Evolutionary conservation across 1,284 basidiomycete genomes (phyloP).

Genomic region (Chiua sp.): DNA sequence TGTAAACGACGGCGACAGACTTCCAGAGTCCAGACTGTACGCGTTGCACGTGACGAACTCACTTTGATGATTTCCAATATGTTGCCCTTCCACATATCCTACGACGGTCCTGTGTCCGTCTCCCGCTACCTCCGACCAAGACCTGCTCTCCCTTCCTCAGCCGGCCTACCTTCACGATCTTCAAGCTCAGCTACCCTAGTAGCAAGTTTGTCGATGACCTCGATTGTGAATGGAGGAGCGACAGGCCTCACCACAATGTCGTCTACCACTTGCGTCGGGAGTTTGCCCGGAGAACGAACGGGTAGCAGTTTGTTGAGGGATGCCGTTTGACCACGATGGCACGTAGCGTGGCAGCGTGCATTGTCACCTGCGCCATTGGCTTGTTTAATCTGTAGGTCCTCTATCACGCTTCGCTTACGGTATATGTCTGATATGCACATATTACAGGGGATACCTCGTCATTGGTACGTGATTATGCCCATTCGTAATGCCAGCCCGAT

Average conservation of each 20-base stretch:
- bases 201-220: slow-evolving; percentile 16
- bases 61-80: slow-evolving; percentile 41
- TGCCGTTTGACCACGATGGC: background rate
- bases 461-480: slow-evolving; percentile 41
- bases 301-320: background rate
- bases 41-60: no score
- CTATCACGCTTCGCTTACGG: background rate
- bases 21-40: no score
- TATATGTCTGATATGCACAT: background rate
- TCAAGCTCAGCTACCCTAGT: slow-evolving; percentile 22
- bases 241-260: slow-evolving; percentile 7
- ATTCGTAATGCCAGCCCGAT: slow-evolving; percentile 25
- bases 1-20: no score
- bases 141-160: slow-evolving; percentile 41
- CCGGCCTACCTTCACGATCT: slow-evolving; percentile 12
- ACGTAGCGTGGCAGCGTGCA: slow-evolving; percentile 61
- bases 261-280: slow-evolving; percentile 11
- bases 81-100: no score
- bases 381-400: slow-evolving; percentile 63
- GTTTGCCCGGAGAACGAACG: background rate
- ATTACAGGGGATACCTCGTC: slow-evolving; percentile 38
- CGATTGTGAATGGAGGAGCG: slow-evolving; percentile 7
- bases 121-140: slow-evolving; percentile 72
- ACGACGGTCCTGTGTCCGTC: no score
- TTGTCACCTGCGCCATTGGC: slow-evolving; percentile 66